Evolutionary conservation across 495 filamentous ascomycete genomes (phyloP), one percentile per base, ranked within the genome.

Genomic region (Endocarpon pusillum): DNA sequence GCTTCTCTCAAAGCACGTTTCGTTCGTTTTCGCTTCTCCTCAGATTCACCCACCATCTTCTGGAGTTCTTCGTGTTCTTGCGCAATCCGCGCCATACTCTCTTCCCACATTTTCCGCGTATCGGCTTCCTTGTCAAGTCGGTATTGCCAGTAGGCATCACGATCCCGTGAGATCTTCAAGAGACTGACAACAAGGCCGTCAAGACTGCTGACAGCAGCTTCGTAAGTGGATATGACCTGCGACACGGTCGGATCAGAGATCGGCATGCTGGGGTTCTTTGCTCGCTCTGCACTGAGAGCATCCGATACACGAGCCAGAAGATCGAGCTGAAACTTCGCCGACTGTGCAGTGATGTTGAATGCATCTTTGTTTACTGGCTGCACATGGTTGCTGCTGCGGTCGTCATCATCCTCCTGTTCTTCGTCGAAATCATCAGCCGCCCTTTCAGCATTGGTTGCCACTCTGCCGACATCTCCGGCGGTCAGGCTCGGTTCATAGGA

Each of bases 101-200:
- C 91, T 59, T 97, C 89, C 89, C 91, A 97, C 68, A 97, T 75
- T 28, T 79, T 73, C 19, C 89, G 73, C 46, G 94, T 72, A 47
- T 86, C 73, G 21, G 73, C 75, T 53, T 97, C 89, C 22, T 81
- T 75, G 46, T 87, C 84, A 19, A 97, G 66, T 11, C 89, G 73
- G 50, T 89, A 87, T 52, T 94, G 85, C 89, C 89, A 97, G 48
- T 94, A 92, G 0, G 82, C 71, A 54, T 97, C 89, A 19, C 91
- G 77, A 45, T 97, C 89, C 37, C 78, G 70, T 11, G 84, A 85
- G 45, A 97, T 96, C 21, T 81, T 81, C 9, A 94, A 58, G 3
- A 96, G 68, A 51, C 92, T 85, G 3, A 81, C 80, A 39, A 96
- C 67, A 9, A 96, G 64, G 2, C 74, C 75, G 43, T 84, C 91